Evolutionary conservation across 2,329 filamentous ascomycete species (phyloP), one percentile per base, ranked within the genome.

Genomic region (Macrophomina pseudophaseolina): DNA sequence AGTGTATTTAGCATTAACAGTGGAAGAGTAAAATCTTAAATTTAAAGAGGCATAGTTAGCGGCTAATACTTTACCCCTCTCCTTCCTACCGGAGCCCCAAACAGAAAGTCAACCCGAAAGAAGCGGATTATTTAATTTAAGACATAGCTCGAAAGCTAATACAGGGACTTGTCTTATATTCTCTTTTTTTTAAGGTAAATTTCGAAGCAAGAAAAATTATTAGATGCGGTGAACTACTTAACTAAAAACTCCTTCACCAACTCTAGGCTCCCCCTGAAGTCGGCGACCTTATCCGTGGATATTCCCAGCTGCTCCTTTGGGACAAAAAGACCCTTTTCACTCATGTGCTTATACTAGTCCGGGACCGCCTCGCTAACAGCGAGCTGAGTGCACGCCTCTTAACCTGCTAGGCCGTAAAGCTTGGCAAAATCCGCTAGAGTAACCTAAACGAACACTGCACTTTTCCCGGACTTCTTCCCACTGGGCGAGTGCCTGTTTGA

Each of bases 401-500:
- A 69, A 0, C 73, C 74, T 23, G 68, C 64, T 0, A 66, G 30
- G 7, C 74, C 74, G 67, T 69, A 73, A 2, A 75, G 65, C 53
- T 70, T 67, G 6, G 69, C 68, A 32, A 64, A 72, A 11, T 67
- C 68, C 40, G 73, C 70, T 2, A 67, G 64, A 0, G 70, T 69
- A n/a, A 71, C 69, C 48, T 74, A 68, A 4, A 71, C 64, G 51
- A 73, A 72, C 4, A 76, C 68, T 16, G 70, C 70, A 35, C 72
- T 70, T 62, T 74, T 75, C 8, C 74, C 73, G 73, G 12, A 76
- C 66, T 53, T 75, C 71, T 4, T 71, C 71, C 73, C 73, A 75
- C 1, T 69, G 66, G 16, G 73, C 66, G 1, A 72, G 63, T 71
- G 74, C 73, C 42, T 74, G 23, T 42, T 72, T 69, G 56, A 75